A percentile compares a stretch with the other conserved stretches of the same genome.
These are phyloP conservation scores for Cetraspora pellucida DNA, from an alignment of 192 early-diverging fungal species.

Conservation along the genomic window DNA sequence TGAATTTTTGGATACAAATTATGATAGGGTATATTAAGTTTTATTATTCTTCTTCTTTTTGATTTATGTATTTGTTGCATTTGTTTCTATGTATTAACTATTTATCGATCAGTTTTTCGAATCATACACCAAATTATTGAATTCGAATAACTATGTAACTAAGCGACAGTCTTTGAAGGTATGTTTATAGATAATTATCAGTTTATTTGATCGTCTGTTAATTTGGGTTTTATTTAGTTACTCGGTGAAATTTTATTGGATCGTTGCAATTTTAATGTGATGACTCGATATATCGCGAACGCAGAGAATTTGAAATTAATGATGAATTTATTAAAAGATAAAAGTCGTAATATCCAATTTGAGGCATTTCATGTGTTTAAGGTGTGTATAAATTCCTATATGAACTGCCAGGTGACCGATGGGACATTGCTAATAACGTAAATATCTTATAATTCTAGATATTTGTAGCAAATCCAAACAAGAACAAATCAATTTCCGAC, in stretches of 20 bases:
- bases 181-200: conserved; percentile 8
- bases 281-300: conserved; percentile 92
- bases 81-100: background rate
- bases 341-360: conserved; percentile 98
- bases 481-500: conserved; percentile 88
- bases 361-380: conserved; percentile 99
- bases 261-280: conserved; percentile 90
- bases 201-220: background rate
- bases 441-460: conserved; percentile 53
- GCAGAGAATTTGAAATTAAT: conserved; percentile 95
- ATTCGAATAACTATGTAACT: conserved; percentile 96
- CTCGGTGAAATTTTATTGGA: conserved; percentile 97
- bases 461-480: conserved; percentile 98
- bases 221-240: conserved; percentile 54
- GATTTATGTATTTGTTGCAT: background rate
- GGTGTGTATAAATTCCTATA: conserved; percentile 45
- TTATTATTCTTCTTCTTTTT: conserved; percentile 32
- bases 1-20: conserved; percentile 84
- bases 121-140: conserved; percentile 80
- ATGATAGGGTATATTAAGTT: conserved; percentile 72
- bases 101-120: conserved; percentile 69
- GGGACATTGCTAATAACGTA: too few relatives aligned
- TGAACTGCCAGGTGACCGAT: too few relatives aligned
- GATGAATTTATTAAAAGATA: conserved; percentile 96
- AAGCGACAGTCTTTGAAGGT: conserved; percentile 98